A percentile compares a stretch with the other conserved stretches of the same genome.
Conservation (phyloP, 2,329 filamentous ascomycete species). For the Fusarium chlamydosporum region DNA sequence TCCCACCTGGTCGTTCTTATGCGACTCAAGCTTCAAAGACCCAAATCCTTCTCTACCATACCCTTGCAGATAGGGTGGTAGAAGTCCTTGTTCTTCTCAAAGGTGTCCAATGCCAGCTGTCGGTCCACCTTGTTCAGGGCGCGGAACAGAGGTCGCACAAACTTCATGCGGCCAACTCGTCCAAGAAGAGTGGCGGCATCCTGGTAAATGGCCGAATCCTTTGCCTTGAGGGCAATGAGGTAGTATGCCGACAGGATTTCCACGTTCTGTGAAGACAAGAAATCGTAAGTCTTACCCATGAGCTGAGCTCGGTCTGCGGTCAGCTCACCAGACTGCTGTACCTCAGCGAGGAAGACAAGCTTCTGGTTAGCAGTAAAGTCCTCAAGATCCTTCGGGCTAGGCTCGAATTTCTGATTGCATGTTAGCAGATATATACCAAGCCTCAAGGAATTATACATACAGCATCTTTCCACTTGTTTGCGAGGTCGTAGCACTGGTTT, state of each 20-base stretch:
- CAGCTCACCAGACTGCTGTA: slow-evolving; percentile 76
- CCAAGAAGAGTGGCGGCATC: slow-evolving; percentile 82
- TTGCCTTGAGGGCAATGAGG: slow-evolving; percentile 81
- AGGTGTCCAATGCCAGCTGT: slow-evolving; percentile 82
- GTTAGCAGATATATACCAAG: slow-evolving; percentile 34
- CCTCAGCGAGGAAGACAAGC: slow-evolving; percentile 87
- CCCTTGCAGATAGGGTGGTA: slow-evolving; percentile 94
- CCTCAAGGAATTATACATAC: slow-evolving; percentile 57
- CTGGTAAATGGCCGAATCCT: slow-evolving; percentile 76
- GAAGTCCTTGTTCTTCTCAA: slow-evolving; percentile 89
- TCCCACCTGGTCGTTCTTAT: not conserved
- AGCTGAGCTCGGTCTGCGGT: slow-evolving; percentile 74
- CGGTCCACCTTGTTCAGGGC: slow-evolving; percentile 81
- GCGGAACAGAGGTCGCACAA: slow-evolving; percentile 87
- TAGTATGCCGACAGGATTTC: slow-evolving; percentile 88
- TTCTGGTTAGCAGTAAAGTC: slow-evolving; percentile 88
- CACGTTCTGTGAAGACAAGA: slow-evolving; percentile 82
- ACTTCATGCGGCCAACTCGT: slow-evolving; percentile 95
- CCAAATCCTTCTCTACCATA: slow-evolving; percentile 89
- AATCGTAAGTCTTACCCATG: slow-evolving; percentile 82
- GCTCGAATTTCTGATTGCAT: slow-evolving; percentile 69
- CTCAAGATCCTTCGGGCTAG: slow-evolving; percentile 76
- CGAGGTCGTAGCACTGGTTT: slow-evolving; percentile 85
- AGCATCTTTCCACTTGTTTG: slow-evolving; percentile 81
- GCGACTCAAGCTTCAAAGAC: slow-evolving; percentile 49